A percentile compares a stretch with the other conserved stretches of the same genome.
Conservation (phyloP, 768 basidiomycete species). For the Trametes punicea region DNA sequence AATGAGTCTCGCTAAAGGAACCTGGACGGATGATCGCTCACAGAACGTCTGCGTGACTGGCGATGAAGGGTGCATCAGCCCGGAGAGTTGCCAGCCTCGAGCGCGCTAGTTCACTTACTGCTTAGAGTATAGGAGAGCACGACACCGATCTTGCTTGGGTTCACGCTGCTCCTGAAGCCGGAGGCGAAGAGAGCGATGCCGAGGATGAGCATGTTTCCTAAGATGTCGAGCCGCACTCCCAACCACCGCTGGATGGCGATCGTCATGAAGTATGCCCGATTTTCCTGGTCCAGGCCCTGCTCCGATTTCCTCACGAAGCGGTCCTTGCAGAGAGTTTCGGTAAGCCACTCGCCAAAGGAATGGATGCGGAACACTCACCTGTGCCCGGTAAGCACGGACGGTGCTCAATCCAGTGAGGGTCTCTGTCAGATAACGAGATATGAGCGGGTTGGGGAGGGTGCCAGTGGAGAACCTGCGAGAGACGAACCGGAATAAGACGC, state of each 20-base stretch:
- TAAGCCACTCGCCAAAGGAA: background rate
- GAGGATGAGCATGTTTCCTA: constrained; percentile 64
- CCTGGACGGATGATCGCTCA: constrained; percentile 31
- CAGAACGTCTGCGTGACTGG: constrained; percentile 53
- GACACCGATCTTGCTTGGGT: constrained; percentile 56
- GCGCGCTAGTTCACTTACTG: constrained; percentile 35
- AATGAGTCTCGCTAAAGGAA: background rate
- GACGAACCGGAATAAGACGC: constrained; percentile 51
- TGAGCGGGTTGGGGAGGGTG: background rate
- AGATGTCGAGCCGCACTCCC: constrained; percentile 58
- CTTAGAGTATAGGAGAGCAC: constrained; percentile 33
- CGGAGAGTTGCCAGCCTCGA: background rate
- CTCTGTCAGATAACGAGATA: constrained; percentile 35
- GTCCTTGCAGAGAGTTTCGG: constrained; percentile 28
- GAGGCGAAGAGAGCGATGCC: constrained; percentile 70
- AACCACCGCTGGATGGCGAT: constrained; percentile 67
- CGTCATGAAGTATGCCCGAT: constrained; percentile 62
- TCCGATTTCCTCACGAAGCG: constrained; percentile 51
- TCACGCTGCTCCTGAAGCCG: constrained; percentile 51
- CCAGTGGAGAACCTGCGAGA: background rate
- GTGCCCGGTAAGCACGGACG: constrained; percentile 55
- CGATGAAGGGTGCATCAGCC: no score
- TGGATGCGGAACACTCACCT: constrained; percentile 34
- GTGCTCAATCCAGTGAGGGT: constrained; percentile 62
- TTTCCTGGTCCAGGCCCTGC: constrained; percentile 52